These are phyloP conservation scores for Prunus dulcis DNA, from an alignment of 306 rosid species.

Conservation along the genomic window DNA sequence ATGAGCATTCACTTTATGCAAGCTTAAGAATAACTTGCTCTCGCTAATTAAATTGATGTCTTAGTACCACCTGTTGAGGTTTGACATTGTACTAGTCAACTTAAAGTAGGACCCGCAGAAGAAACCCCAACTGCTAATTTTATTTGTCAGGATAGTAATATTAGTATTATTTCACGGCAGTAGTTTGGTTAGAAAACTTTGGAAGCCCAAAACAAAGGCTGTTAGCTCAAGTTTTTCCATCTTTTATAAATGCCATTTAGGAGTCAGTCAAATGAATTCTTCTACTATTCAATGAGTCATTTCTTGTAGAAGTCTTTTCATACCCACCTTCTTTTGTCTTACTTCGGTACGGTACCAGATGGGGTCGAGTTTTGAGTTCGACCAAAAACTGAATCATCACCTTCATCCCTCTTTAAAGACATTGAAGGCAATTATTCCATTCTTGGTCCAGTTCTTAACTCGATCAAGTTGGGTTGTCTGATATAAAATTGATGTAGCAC, in stretches of 20 bases:
- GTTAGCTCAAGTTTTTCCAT: not conserved
- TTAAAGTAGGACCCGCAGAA: not conserved
- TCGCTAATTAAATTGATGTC: not conserved
- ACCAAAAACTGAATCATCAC: not conserved
- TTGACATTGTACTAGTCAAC: not conserved
- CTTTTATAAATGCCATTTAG: not conserved
- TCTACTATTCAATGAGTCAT: not conserved
- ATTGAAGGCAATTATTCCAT: not conserved
- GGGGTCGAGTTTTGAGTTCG: not conserved
- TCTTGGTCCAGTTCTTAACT: not conserved
- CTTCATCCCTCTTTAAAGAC: not conserved
- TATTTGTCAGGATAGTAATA: not conserved
- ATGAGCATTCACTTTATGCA: not conserved
- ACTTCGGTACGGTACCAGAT: too few relatives aligned
- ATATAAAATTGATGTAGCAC: not conserved
- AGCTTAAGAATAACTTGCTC: not conserved
- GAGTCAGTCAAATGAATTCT: not conserved
- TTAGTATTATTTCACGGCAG: not conserved
- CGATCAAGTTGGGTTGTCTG: not conserved
- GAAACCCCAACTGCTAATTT: not conserved
- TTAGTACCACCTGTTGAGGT: slow-evolving; percentile 1
- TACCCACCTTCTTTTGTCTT: too few relatives aligned
- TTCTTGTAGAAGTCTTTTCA: too few relatives aligned
- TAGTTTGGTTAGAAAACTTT: not conserved
- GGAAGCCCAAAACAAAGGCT: not conserved